Percentiles rank a stretch among this genome's conserved stretches.
Conservation (phyloP, 495 filamentous ascomycete genomes). For the Neurospora sp. region DNA sequence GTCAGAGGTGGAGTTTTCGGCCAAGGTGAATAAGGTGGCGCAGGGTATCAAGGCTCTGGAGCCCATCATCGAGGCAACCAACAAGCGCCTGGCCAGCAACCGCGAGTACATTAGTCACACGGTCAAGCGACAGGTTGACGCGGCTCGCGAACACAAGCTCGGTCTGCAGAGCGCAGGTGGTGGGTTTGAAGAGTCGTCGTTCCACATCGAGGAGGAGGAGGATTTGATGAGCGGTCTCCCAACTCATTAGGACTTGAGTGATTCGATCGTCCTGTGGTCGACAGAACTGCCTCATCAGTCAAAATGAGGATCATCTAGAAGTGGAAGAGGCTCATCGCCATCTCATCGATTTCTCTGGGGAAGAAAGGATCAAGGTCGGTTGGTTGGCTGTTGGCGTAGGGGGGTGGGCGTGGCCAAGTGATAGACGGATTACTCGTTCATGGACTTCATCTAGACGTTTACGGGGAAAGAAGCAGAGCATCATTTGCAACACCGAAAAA, state of each 20-base stretch:
- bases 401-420: background rate
- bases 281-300: too few relatives aligned
- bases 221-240: background rate
- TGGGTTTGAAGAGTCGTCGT: background rate
- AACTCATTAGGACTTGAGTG: background rate
- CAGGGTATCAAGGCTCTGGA: slow-evolving; percentile 34
- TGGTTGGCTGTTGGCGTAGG: background rate
- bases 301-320: background rate
- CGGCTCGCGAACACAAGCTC: background rate
- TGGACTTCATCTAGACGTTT: background rate
- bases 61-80: slow-evolving; percentile 34
- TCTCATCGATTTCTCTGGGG: background rate
- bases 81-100: slow-evolving; percentile 45
- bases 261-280: too few relatives aligned
- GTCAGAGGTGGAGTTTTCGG: slow-evolving; percentile 37
- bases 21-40: slow-evolving; percentile 31
- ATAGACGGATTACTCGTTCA: background rate
- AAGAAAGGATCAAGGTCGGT: background rate
- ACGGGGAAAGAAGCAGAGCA: background rate
- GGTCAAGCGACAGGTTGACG: slow-evolving; percentile 27
- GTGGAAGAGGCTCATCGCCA: background rate
- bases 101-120: slow-evolving; percentile 48
- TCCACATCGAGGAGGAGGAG: background rate
- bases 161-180: background rate
- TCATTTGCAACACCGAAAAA: background rate